Conservation (phyloP, 2,329 filamentous ascomycete species). For the Pleurostoma richardsiae region DNA sequence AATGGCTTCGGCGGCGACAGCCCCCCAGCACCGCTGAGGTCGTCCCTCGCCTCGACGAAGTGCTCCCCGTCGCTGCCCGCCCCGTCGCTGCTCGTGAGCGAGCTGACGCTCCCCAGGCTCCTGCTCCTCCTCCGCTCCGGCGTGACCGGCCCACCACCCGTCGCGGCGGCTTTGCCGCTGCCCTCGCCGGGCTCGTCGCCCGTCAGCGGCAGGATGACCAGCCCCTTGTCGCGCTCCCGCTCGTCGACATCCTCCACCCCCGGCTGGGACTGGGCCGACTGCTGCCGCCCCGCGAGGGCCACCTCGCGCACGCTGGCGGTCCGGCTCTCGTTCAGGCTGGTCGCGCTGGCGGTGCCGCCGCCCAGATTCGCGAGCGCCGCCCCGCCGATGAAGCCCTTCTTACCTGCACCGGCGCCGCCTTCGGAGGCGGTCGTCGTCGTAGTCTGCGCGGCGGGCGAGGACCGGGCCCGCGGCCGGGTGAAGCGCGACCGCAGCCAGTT, state of each 20-base stretch:
- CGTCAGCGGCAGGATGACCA: too few relatives aligned
- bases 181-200: background rate
- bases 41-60: constrained; percentile 3
- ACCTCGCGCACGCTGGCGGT: constrained; percentile 24
- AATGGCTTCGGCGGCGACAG: constrained; percentile 11
- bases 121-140: too few relatives aligned
- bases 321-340: constrained; percentile 12
- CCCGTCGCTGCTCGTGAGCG: constrained; percentile 6
- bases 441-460: constrained; percentile 9
- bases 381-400: constrained; percentile 34
- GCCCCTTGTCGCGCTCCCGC: too few relatives aligned
- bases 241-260: background rate
- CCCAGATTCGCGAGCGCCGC: constrained; percentile 22
- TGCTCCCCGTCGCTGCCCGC: background rate
- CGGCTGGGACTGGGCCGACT: constrained; percentile 3
- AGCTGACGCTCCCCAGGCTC: too few relatives aligned
- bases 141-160: background rate
- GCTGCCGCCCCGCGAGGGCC: constrained; percentile 18
- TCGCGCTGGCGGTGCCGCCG: constrained; percentile 25
- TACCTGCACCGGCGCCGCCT: constrained; percentile 3
- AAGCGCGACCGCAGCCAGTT: constrained; percentile 39
- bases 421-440: background rate
- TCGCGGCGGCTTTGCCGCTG: background rate
- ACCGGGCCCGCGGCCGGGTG: constrained; percentile 21
- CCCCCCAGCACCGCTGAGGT: constrained; percentile 1